These are phyloP conservation scores for Podospora tetraspora DNA, from an alignment of 495 filamentous ascomycete species.

Conservation along the genomic window DNA sequence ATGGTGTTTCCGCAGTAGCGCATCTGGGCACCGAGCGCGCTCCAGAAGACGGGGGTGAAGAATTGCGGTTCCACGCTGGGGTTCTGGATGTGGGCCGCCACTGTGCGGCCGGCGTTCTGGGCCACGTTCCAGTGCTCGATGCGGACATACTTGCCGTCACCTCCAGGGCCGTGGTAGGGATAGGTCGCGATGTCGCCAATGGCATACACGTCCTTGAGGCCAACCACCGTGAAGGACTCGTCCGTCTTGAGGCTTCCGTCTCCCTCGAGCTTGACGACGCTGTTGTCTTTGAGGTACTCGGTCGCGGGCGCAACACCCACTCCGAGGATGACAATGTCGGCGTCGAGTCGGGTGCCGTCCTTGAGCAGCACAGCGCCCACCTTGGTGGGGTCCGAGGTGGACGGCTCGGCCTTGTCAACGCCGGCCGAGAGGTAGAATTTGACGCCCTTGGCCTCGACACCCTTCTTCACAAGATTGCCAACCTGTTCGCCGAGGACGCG, in stretches of 20 bases:
- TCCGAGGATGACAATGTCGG: conserved; percentile 86
- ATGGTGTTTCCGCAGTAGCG: conserved; percentile 85
- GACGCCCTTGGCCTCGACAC: conserved; percentile 78
- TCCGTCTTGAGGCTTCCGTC: conserved; percentile 80
- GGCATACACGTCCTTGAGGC: conserved; percentile 77
- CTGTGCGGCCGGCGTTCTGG: conserved; percentile 80
- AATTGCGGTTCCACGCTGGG: conserved; percentile 54
- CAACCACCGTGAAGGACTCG: conserved; percentile 67
- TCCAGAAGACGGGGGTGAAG: conserved; percentile 97
- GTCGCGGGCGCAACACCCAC: conserved; percentile 87
- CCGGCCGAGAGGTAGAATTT: conserved; percentile 76
- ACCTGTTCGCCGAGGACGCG: conserved; percentile 79
- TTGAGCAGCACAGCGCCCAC: conserved; percentile 83
- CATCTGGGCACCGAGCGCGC: conserved; percentile 79
- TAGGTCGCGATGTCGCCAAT: conserved; percentile 96
- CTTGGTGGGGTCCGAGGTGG: conserved; percentile 52
- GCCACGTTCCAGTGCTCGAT: conserved; percentile 99
- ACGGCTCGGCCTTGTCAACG: conserved; percentile 76
- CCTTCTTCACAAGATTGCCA: conserved; percentile 69
- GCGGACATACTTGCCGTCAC: conserved; percentile 57
- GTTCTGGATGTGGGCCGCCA: conserved; percentile 66
- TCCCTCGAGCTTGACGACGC: conserved; percentile 58
- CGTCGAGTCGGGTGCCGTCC: conserved; percentile 75
- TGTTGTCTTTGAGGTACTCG: conserved; percentile 71
- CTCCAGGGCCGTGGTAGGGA: conserved; percentile 87